Base-by-base conservation (phyloP, 176 grass and related monocot species). In the Areca catechu region DNA sequence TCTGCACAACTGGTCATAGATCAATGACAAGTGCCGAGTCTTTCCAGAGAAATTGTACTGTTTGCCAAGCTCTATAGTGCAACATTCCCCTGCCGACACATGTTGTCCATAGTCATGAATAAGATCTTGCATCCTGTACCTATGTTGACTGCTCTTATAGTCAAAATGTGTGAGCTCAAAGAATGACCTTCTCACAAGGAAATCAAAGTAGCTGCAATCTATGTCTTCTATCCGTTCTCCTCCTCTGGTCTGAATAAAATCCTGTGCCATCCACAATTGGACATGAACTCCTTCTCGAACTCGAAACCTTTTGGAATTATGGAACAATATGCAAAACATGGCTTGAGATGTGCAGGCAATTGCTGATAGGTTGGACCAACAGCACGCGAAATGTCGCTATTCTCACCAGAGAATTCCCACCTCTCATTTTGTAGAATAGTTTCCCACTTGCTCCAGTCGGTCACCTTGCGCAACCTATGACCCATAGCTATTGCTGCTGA, bases 211-310 rank as follows among this genome's bases (percentile, higher is more conserved):
- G 2, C 15, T 14, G 10, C 62, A 71, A 3, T 48, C 78, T 34
- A 0, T 43, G 28, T 66, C 78, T 57, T 74, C 73, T 2, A 69
- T 28, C 0, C 24, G 59, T 58, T 73, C 51, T 2, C 12, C 51
- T 2, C 12, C 16, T 5, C 7, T 19, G 2, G 4, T 17, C 15
- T 34, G 4, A 60, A 82, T 63, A 2, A 88, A 82, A 4, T 27
- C 69, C 24, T 76, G 84, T 3, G 84, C 75, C 57, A 88, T 79
- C 84, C 84, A 88, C 15, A 72, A 30, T 15, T 79, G 48, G 19
- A 88, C 59, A 79, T 60, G 76, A 77, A 76, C 53, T 88, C 71
- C 19, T 69, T n/a, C 5, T 72, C 61, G 29, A 88, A 79, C 23
- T 10, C 20, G 0, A 22, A 22, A 1, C 58, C 55, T 9, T 20